Percentiles rank a stretch among this genome's conserved stretches.
Conservation (phyloP, 108 stramenopile species). For the Fistulifera pelliculosa region DNA sequence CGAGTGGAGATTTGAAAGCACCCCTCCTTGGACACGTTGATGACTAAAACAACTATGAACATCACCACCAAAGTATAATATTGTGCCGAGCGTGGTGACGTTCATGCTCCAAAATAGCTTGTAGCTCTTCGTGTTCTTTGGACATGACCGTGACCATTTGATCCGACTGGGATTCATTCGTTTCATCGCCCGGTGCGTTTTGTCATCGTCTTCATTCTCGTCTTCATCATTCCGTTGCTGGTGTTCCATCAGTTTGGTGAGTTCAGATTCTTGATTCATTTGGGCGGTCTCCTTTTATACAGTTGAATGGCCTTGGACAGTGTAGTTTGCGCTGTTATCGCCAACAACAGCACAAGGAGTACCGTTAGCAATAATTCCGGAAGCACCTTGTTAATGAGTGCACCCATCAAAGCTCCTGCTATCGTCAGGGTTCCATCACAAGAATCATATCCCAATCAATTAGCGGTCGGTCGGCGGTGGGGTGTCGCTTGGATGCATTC, state of each 20-base stretch:
- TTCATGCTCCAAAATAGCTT: conserved; percentile 30
- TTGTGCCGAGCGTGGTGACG: conserved; percentile 14
- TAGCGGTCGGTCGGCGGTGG: conserved; percentile 79
- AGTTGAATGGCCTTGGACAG: conserved; percentile 70
- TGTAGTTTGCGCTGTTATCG: conserved; percentile 55
- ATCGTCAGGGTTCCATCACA: conserved; percentile 95
- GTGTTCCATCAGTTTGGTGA: neutral
- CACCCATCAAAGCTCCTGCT: conserved; percentile 86
- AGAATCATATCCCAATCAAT: conserved; percentile 96
- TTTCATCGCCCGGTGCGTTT: conserved; percentile 29
- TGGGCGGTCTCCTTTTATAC: conserved; percentile 29
- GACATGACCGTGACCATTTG: conserved; percentile 32
- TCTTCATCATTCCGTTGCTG: neutral
- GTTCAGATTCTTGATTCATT: conserved; percentile 13
- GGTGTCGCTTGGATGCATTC: conserved; percentile 53
- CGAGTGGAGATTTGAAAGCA: conserved; percentile 79
- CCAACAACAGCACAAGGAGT: conserved; percentile 58
- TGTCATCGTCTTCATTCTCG: conserved; percentile 8
- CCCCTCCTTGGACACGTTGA: conserved; percentile 91
- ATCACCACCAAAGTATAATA: conserved; percentile 54
- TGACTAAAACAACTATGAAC: conserved; percentile 70
- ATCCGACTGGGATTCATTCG: conserved; percentile 53
- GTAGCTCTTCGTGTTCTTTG: conserved; percentile 43
- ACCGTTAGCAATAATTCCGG: conserved; percentile 49
- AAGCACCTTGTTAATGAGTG: conserved; percentile 74